Evolutionary conservation across 2,329 filamentous ascomycete species (phyloP), one percentile per base, ranked within the genome.

Genomic region (Rasamsonia emersonii): DNA sequence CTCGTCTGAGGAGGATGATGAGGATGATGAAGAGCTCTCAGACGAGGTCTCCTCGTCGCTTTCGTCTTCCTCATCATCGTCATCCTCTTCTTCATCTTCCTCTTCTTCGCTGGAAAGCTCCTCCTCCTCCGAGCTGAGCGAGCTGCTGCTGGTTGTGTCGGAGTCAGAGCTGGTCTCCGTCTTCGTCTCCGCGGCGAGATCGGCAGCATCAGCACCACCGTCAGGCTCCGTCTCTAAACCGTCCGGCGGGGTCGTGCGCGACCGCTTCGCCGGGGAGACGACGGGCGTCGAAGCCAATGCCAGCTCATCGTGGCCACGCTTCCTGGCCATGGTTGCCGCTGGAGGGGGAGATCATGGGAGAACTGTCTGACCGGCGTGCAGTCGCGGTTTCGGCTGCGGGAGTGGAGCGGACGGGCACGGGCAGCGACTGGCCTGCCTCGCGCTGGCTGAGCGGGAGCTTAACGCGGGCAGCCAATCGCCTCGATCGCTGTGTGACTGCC

Each of bases 1-100:
- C 5, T 53, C 53, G 19, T 40, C 43, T 14, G 47, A 44, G 14
- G 32, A 33, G 18, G 39, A 40, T 7, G 40, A 40, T 2, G 40
- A 39, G 9, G 41, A 35, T 15, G 35, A 35, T 14, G 44, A 39
- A 2, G 35, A 36, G n/a, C 31, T 36, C 3, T 30, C 33, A 15
- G 44, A 42, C 2, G 43, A 46, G 17, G 38, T 37, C 24, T 34
- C 40, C 23, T 45, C 41, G 11, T 45, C 33, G 9, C 28, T 26
- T 5, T 30, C 27, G 9, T 32, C 33, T 10, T 36, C 32, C 9
- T 20, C 27, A 16, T 19, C 27, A 7, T 14, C 14, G n/a, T 34
- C 40, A 23, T 45, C 41, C 10, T 45, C 33, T 6, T 30, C 28
- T 5, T 30, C 27, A 7, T 32, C 33, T 10, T 36, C 32, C 9